Evolutionary conservation across 257 asterid species (phyloP), one percentile per base, ranked within the genome.

Genomic region (Dorcoceras hygrometricum): DNA sequence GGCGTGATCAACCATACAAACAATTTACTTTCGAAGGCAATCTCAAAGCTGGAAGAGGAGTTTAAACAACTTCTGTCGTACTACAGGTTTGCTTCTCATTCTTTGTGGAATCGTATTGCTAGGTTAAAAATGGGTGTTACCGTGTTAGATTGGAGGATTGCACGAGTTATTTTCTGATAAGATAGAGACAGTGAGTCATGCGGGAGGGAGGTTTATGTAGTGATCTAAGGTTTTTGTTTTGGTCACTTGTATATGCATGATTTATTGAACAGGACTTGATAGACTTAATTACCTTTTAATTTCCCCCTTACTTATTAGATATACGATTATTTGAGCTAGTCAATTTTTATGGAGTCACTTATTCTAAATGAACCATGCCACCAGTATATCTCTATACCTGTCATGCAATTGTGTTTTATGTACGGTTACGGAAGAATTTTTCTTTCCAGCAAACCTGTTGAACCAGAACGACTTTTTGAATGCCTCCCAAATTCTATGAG

Each of bases 401-500:
- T 32, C 56, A 3, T 59, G 12, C 56, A 11, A 43, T 63, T 57
- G 22, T 55, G 32, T 29, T 34, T 68, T 56, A 50, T 71, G 27
- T 48, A 62, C 27, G 63, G 54, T 66, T 29, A 71, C 28, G 61
- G 20, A 4, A 22, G 28, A 60, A 64, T 57, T 72, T 59, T 68
- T 67, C 43, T 65, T 71, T 79, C 62, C 93, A 94, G 97, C 87
- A 94, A 94, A 76, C 86, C 99, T 63, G 94, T 94, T 69, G 99
- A 94, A 78, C 99, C 99, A n/a, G 97, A 94, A 77, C 82, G 95
- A 56, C 99, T 94, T 70, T 94, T 94, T 83, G 99, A 90, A 79
- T 84, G 99, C 77, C 99, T 94, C 65, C 99, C 99, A 73, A 88
- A 80, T 86, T 89, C 97, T 62, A 85, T 94, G 96, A 78, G 96